Evolutionary conservation across 2,329 filamentous ascomycete genomes (phyloP), one percentile per base, ranked within the genome.

Genomic region (Cytospora mali): DNA sequence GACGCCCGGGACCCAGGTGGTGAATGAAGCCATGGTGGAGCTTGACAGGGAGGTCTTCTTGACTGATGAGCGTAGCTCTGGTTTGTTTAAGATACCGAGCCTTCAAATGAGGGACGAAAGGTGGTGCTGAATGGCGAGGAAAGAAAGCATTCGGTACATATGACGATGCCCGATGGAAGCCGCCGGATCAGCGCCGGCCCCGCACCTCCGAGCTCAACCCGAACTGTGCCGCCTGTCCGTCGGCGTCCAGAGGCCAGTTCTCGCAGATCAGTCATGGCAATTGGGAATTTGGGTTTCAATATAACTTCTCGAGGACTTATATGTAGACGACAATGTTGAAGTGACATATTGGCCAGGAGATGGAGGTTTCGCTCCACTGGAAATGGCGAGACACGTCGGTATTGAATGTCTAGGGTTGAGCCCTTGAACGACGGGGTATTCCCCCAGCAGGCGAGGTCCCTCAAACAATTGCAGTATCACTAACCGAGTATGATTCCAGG

Each of bases 1-100:
- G 53, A 71, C 64, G 33, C 64, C 63, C 10, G 68, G 65, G 10
- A 73, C 69, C 72, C 72, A 74, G 2, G 72, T 71, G 13, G 51
- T 58, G 18, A 60, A 33, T 62, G 48, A 39, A 2, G 56, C 14
- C 63, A 65, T 65, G 1, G 5, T 27, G 4, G 5, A 42, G 2
- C 11, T 27, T 31, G 9, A 25, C 21, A 46, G 7, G 42, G n/a
- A 46, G n/a, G 10, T 2, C 11, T 9, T 46, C 3, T 35, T 1
- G 21, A n/a, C 10, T 18, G 42, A 4, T 25, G n/a, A 56, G 31
- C 35, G n/a, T 6, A 7, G 21, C 14, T 18, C 9, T n/a, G 6
- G 3, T 21, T 42, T 42, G 7, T 42, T 13, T 18, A 13, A 46
- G 21, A 13, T 23, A 2, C n/a, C 5, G 10, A 46, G n/a, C 42